Base-by-base conservation (phyloP, 805 yeast genomes). In the Teunomyces atbi region DNA sequence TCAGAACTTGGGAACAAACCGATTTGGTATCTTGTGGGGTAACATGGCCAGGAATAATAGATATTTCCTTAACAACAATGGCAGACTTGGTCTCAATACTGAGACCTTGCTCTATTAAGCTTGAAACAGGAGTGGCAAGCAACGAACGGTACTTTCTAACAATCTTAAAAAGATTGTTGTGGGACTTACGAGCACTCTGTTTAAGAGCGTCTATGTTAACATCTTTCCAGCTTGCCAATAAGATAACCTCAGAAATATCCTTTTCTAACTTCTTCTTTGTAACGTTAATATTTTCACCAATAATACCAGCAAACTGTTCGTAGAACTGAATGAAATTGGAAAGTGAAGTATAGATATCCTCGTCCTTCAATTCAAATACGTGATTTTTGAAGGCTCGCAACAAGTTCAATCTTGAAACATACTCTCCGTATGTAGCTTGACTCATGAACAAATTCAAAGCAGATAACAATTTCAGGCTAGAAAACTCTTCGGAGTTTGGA, bases 141-240 rank as follows among this genome's bases (percentile, higher is more conserved):
- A 84, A 57, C 1, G 76, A 76, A 44, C 98, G 79, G 61, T 88
- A 94, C 62, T 89, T 89, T 47, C 90, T 77, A 8, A 92, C 86
- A 43, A 87, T 62, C 65, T 90, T 94, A 78, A 84, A 92, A 44
- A 94, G 80, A 55, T 76, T 81, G 52, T 82, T 81, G 60, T 95
- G 99, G 0, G 97, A 90, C 41, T 86, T 80, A 52, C 89, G 82
- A 5, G 99, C 94, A 65, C 97, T 89, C 65, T 91, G 97, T 55
- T 89, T 90, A 57, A 94, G 74, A 0, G 99, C 96, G 59, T 87
- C 95, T 37, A 90, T 81, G 58, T 94, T 95, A 10, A 90, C 91
- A 68, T 94, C 99, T 56, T 91, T 90, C 98, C 98, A 95, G 58
- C 96, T 88, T 1, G 99, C 97, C 12, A 94, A 73, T 38, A 89